A percentile compares a stretch with the other conserved stretches of the same genome.
These are phyloP conservation scores for Rugosomyces carneus DNA, from an alignment of 1,284 basidiomycete genomes.

Conservation along the genomic window DNA sequence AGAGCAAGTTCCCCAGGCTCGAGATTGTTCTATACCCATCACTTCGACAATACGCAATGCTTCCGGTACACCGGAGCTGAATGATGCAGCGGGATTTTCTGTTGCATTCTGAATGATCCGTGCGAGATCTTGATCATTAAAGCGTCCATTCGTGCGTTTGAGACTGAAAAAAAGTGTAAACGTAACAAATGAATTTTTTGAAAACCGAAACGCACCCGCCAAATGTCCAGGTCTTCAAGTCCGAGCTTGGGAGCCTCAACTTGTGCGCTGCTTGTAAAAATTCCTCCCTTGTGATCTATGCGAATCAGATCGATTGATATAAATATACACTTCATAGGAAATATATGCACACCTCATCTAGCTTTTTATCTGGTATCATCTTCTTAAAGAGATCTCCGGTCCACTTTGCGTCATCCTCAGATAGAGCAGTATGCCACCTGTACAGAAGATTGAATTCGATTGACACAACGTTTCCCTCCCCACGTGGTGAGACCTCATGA, in stretches of 20 bases:
- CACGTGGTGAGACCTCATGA: slow-evolving; percentile 49
- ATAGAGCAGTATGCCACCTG: slow-evolving; percentile 69
- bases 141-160: slow-evolving; percentile 49
- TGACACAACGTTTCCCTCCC: slow-evolving; percentile 67
- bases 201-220: slow-evolving; percentile 32
- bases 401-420: slow-evolving; percentile 57
- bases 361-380: slow-evolving; percentile 38
- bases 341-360: slow-evolving; percentile 26
- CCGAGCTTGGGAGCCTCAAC: slow-evolving; percentile 28
- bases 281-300: slow-evolving; percentile 36
- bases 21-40: slow-evolving; percentile 63
- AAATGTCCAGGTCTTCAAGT: slow-evolving; percentile 51
- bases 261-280: slow-evolving; percentile 36
- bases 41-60: slow-evolving; percentile 68
- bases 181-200: background rate
- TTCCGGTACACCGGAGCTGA: slow-evolving; percentile 68
- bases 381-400: slow-evolving; percentile 42
- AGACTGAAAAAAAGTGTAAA: slow-evolving; percentile 30
- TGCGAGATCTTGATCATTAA: slow-evolving; percentile 67
- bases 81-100: slow-evolving; percentile 61
- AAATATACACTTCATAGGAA: slow-evolving; percentile 3
- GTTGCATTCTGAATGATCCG: slow-evolving; percentile 62
- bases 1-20: slow-evolving; percentile 72
- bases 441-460: slow-evolving; percentile 74
- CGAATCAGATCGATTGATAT: slow-evolving; percentile 3